Evolutionary conservation across 495 filamentous ascomycete species (phyloP), one percentile per base, ranked within the genome.

Genomic region (Hyaloscypha finlandica): DNA sequence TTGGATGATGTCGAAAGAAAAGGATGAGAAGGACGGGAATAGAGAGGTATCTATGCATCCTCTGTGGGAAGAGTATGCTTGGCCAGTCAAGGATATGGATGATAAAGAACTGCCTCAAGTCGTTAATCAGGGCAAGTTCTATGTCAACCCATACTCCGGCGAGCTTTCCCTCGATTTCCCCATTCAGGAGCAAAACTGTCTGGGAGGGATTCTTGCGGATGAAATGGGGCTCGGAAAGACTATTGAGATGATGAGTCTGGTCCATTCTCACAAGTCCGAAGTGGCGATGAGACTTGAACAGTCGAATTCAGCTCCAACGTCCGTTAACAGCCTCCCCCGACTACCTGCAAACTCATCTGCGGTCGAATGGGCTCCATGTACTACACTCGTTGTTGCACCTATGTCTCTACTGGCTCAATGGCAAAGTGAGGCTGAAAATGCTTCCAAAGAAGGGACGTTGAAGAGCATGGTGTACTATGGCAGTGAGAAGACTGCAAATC

Each of bases 1-100:
- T 74, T 98, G 95, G 95, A 96, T 99, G 90, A 78, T 98, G 54
- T 85, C 88, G 6, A 99, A 99, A 73, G 95, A 99, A 77, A 93
- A 86, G 72, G 86, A 96, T 62, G 85, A 89, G 61, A 87, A 86
- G 63, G 81, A 85, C 20, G 80, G 82, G 19, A 79, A 84, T 32
- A 86, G 86, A 60, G 85, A 88, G 59, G 70, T 76, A 1, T 97
- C 93, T 2, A 97, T 99, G 92, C 93, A 99, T 79, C 95, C 95
- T 12, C 77, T 99, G 6, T 99, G 95, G 95, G 95, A 99, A 79
- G 91, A 98, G 77, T 99, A 98, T 67, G 70, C 72, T 16, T 99
- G 93, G 92, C 95, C 96, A 1, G 81, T 79, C 8, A 94, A 92
- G 76, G 95, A 97, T 78, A 87, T 90, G 42, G 92, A 98, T 64